These are phyloP conservation scores for Aspergillus neotritici DNA, from an alignment of 2,329 filamentous ascomycete species.

Conservation along the genomic window DNA sequence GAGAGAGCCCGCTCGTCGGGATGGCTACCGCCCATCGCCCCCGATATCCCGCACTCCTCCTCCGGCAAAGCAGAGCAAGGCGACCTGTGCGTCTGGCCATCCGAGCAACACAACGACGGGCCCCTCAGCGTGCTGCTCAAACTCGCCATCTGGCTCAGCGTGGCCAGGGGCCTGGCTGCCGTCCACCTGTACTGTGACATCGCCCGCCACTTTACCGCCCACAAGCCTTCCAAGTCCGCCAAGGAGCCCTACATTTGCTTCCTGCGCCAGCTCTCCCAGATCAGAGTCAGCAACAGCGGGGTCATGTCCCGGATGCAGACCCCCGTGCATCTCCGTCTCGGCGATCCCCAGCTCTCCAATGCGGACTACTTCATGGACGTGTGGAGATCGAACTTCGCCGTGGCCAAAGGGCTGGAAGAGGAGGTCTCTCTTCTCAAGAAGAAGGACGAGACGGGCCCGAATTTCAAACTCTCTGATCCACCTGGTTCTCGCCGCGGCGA, in stretches of 20 bases:
- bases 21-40: constrained; percentile 15
- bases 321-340: constrained; percentile 7
- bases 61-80: constrained; percentile 5
- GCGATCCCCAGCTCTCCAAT: constrained; percentile 8
- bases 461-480: constrained; percentile 1
- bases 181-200: constrained; percentile 27
- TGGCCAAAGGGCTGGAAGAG: constrained; percentile 7
- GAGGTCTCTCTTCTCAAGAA: constrained; percentile 8
- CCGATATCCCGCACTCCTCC: constrained; percentile 9
- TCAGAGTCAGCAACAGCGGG: constrained; percentile 9
- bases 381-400: constrained; percentile 8
- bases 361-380: constrained; percentile 17
- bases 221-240: constrained; percentile 3
- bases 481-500: constrained; percentile 3
- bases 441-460: background rate
- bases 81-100: constrained; percentile 12
- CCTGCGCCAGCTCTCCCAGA: constrained; percentile 12
- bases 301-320: constrained; percentile 5
- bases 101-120: background rate
- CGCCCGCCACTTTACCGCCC: constrained; percentile 17
- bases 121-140: constrained; percentile 18
- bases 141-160: constrained; percentile 22
- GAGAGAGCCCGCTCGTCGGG: constrained; percentile 13
- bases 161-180: constrained; percentile 22
- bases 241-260: constrained; percentile 7